Conservation (phyloP, 345 rosid species). For the Arabis hirsuta region DNA sequence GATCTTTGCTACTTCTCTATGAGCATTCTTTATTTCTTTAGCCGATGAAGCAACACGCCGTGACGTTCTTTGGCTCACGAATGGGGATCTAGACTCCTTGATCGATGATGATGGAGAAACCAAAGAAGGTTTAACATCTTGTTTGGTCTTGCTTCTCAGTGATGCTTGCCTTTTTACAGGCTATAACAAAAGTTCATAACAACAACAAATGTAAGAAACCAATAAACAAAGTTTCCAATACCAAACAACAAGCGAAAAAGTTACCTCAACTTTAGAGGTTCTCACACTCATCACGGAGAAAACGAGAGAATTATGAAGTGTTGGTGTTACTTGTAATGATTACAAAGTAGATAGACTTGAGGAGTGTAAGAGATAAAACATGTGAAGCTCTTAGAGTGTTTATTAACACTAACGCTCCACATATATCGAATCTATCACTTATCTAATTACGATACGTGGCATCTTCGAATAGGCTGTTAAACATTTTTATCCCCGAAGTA, state of each 20-base stretch:
- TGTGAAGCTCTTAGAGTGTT: conserved; percentile 33
- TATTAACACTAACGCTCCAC: conserved; percentile 24
- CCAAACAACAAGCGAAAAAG: not conserved
- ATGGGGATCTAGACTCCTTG: conserved; percentile 28
- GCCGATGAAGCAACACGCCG: conserved; percentile 31
- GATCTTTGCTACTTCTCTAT: conserved; percentile 40
- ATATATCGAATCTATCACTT: conserved; percentile 8
- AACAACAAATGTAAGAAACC: not conserved
- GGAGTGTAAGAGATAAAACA: conserved; percentile 33
- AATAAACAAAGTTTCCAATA: not conserved
- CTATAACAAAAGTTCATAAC: conserved; percentile 37
- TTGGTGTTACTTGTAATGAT: conserved; percentile 16
- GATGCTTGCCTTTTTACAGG: conserved; percentile 38
- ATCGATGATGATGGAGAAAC: conserved; percentile 33
- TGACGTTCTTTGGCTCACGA: conserved; percentile 21
- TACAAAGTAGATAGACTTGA: conserved; percentile 10
- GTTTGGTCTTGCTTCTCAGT: conserved; percentile 40
- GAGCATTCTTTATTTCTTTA: conserved; percentile 23
- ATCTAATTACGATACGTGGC: conserved; percentile 9
- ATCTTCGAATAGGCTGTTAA: not conserved
- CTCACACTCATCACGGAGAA: conserved; percentile 38
- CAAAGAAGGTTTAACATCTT: conserved; percentile 33
- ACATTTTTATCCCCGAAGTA: not conserved
- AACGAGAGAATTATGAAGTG: conserved; percentile 23
- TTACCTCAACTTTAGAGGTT: conserved; percentile 35